Evolutionary conservation across 2,329 filamentous ascomycete genomes (phyloP).

Genomic region (Fusarium heterosporum): DNA sequence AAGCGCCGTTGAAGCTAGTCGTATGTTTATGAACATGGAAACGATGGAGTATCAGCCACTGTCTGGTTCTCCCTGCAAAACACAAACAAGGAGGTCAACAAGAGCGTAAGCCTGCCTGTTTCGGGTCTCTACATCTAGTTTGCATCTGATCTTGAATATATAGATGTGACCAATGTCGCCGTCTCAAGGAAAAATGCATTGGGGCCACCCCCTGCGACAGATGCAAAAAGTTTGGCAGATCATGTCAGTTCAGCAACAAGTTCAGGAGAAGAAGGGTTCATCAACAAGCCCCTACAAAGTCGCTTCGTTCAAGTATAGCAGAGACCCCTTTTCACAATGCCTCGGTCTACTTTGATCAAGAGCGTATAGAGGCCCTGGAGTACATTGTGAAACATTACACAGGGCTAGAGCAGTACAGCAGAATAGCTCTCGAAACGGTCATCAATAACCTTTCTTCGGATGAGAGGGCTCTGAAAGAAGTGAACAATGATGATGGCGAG

Average conservation of each 20-base stretch:
- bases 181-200: constrained; percentile 40
- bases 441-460: background rate
- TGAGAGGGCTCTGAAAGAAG: background rate
- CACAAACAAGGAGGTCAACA: constrained; percentile 15
- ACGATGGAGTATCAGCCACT: background rate
- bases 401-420: constrained; percentile 28
- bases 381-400: constrained; percentile 34
- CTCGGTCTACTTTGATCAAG: constrained; percentile 24
- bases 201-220: constrained; percentile 35
- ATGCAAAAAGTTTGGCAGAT: constrained; percentile 31
- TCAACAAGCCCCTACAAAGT: background rate
- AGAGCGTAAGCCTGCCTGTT: constrained; percentile 1
- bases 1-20: background rate
- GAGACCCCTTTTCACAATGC: background rate
- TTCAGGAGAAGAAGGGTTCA: constrained; percentile 23
- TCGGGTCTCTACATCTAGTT: no score
- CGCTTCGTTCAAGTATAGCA: background rate
- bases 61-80: background rate
- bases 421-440: constrained; percentile 10
- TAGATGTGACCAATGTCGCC: constrained; percentile 41
- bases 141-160: background rate
- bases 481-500: background rate
- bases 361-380: constrained; percentile 37
- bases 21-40: background rate
- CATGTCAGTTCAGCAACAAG: constrained; percentile 32